Evolutionary conservation across 371 early-diverging fungal species (phyloP), one percentile per base, ranked within the genome.

Genomic region (Coemansia sp.): DNA sequence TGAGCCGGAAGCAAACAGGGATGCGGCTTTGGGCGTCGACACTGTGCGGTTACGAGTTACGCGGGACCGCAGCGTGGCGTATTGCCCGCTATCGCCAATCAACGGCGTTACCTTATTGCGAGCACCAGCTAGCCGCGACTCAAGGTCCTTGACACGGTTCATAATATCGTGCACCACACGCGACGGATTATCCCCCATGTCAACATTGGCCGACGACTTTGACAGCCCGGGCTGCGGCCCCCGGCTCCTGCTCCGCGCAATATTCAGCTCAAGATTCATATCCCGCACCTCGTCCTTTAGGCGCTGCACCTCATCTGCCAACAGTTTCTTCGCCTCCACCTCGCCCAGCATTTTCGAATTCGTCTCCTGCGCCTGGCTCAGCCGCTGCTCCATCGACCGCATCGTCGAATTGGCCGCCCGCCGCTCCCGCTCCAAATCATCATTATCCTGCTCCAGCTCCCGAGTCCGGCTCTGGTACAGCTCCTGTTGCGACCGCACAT

Each of bases 381-480:
- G 82, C 67, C 89, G 87, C 68, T 81, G 80, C 71, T 91, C 89
- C 58, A 91, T 74, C 76, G 90, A 91, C 52, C 85, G 82, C 39
- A 92, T 63, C 4, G 90, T 87, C 46, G 90, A 88, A 29, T 84
- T 81, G 3, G 90, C 88, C 26, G 89, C 89, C 46, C 81, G 82
- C 72, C 84, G 88, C 51, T 83, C 85, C 44, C 86, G 83, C 71
- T 90, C 91, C 64, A 92, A 64, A 61, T 92, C 91, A 71, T 92
- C 92, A 71, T 90, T 91, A 59, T 90, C 88, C 67, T 89, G 83
- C 67, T 92, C 92, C 48, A 92, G 69, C 61, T 89, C 91, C 12
- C 91, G 80, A 32, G 89, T 89, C 63, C 88, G 86, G 62, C 87
- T 85, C 78, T 86, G 83, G 72, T 88, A 91, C 67, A 82, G 83